These are phyloP conservation scores for Plasmodium gonderi DNA, from an alignment of 169 alveolate genomes.

Conservation along the genomic window DNA sequence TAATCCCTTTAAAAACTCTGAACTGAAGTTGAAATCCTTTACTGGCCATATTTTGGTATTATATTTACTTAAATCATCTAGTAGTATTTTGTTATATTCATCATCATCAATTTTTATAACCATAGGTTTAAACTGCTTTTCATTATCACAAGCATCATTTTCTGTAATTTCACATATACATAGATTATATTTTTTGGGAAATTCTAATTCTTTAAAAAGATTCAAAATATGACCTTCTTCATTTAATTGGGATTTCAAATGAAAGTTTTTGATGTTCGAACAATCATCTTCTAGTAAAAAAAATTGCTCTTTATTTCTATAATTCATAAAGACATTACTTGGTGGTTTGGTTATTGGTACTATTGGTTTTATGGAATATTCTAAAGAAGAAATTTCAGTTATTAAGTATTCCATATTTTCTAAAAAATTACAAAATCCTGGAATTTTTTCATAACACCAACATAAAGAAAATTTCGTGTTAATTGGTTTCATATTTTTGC, in stretches of 20 bases:
- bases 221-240: conserved; percentile 10
- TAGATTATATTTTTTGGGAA: conserved; percentile 50
- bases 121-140: conserved; percentile 2
- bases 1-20: conserved; percentile 18
- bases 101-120: not conserved
- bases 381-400: conserved; percentile 24
- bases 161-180: conserved; percentile 27
- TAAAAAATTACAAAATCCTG: not conserved
- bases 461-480: conserved; percentile 17
- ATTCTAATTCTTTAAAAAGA: conserved; percentile 24
- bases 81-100: not conserved
- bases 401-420: not conserved
- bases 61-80: not conserved
- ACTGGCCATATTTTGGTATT: not conserved
- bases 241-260: conserved; percentile 28
- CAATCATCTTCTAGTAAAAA: conserved; percentile 58
- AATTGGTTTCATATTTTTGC: not conserved
- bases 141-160: conserved; percentile 22
- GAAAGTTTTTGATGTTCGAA: conserved; percentile 16
- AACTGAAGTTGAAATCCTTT: conserved; percentile 14
- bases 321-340: conserved; percentile 28
- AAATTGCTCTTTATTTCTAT: not conserved
- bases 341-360: conserved; percentile 42
- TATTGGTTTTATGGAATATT: conserved; percentile 19
- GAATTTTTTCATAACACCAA: conserved; percentile 40